phyloP scores from a whole-genome alignment of 192 early-diverging fungal species.

The Coemansia sp. region DNA sequence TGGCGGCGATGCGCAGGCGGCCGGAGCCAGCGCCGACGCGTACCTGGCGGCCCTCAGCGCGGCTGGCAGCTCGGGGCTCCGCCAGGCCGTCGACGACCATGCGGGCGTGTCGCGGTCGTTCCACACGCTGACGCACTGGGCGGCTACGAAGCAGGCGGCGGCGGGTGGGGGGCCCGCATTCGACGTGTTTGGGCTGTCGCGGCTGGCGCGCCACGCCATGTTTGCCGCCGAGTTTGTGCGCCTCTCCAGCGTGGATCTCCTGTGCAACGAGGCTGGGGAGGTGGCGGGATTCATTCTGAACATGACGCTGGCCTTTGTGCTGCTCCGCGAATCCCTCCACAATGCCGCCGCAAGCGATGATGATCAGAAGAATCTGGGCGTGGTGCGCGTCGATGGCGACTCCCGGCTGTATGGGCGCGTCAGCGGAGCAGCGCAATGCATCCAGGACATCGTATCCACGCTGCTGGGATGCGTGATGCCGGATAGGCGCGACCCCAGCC shows the following conservation, averaged over 20 bases:
- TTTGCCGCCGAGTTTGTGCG: constrained; percentile 33
- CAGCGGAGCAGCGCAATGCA: constrained; percentile 9
- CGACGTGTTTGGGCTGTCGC: constrained; percentile 27
- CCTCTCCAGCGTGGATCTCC: constrained; percentile 3
- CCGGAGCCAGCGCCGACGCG: not conserved
- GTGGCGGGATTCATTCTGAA: constrained; percentile 17
- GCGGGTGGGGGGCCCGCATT: too few relatives aligned
- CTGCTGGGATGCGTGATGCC: constrained; percentile 9
- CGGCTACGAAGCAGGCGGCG: too few relatives aligned
- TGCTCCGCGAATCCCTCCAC: constrained; percentile 33
- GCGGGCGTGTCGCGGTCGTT: constrained; percentile 11
- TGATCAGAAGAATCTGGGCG: not conserved
- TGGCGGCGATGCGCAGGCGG: constrained; percentile 12
- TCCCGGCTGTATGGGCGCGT: constrained; percentile 11
- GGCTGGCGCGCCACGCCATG: constrained; percentile 36
- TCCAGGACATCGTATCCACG: constrained; percentile 29
- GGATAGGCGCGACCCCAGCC: constrained; percentile 13
- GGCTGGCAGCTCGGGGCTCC: constrained; percentile 24
- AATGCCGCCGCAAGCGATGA: not conserved
- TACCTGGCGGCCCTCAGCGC: constrained; percentile 14
- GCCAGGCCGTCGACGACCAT: constrained; percentile 22
- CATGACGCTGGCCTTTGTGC: constrained; percentile 35
- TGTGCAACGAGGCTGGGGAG: not conserved
- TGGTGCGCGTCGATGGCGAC: constrained; percentile 8
- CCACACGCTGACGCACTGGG: constrained; percentile 42